Base-by-base conservation (phyloP, 257 asterid genomes). In the Capsicum rhomboideum region DNA sequence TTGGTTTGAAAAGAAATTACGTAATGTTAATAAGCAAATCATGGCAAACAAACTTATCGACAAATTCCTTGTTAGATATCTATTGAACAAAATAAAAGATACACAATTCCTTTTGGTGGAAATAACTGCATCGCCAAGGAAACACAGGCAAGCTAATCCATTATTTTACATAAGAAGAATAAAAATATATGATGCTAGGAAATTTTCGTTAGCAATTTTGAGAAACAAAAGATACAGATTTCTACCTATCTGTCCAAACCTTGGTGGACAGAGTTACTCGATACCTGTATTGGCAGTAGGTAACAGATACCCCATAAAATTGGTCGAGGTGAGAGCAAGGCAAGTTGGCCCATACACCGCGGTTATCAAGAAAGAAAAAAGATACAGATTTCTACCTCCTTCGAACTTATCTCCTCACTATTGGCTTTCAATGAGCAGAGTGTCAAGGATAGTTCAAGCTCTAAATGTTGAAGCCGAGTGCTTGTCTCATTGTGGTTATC, bases 391-490 rank as follows among this genome's bases (percentile, higher is more conserved):
- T 26, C 23, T 82, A 94, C 99, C 95, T 93, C 90, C 44, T 90
- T 85, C 26, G 82, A 46, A 56, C 56, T 80, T 56, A n/a, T 40
- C 79, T 91, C 90, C 61, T 83, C 88, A 84, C 83, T 88, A 82
- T 83, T 89, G 78, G 92, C 89, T 87, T 92, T 90, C 90, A 97
- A 74, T 28, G 90, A 87, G 67, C 17, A 50, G 80, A 97, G 94
- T 42, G 94, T 87, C 46, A 94, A 83, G 20, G 86, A 84, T 64
- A 97, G 97, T 91, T 97, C 98, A 52, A 78, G 54, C 75, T 93
- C 92, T 42, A 97, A 90, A 86, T 88, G 82, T 72, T 78, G 89
- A 85, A 97, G 93, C 77, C 89, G 92, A 82, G 85, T 81, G 86
- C 84, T 87, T 82, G 95, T 84, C 20, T 87, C 89, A 37, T 85